Conservation (phyloP, 2,329 filamentous ascomycete species). For the Alternaria metachromatica region DNA sequence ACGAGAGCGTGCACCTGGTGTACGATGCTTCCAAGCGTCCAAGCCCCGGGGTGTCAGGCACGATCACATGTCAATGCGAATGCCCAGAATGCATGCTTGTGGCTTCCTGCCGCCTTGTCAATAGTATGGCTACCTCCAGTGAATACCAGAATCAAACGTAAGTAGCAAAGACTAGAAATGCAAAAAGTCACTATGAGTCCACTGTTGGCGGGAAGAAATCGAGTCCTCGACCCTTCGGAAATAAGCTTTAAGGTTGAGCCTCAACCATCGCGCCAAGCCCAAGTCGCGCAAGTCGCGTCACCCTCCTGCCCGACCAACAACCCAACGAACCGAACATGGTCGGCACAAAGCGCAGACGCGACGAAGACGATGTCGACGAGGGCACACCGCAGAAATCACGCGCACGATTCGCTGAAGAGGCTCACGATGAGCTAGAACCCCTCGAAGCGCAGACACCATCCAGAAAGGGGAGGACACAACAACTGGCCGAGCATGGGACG, state of each 20-base stretch:
- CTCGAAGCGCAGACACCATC: slow-evolving; percentile 42
- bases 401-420: slow-evolving; percentile 18
- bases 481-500: slow-evolving; percentile 34
- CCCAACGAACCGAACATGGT: slow-evolving; percentile 30
- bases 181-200: not conserved
- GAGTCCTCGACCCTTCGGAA: not conserved
- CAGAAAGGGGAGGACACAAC: slow-evolving; percentile 29
- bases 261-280: slow-evolving; percentile 14
- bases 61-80: not conserved
- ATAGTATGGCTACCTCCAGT: not conserved
- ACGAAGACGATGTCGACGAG: slow-evolving; percentile 28
- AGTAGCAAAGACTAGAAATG: not conserved
- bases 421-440: slow-evolving; percentile 26
- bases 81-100: not conserved
- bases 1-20: not conserved
- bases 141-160: not conserved
- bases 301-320: slow-evolving; percentile 10
- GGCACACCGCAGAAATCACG: slow-evolving; percentile 38
- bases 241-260: not conserved
- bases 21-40: not conserved
- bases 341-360: slow-evolving; percentile 42
- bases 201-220: not conserved
- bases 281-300: slow-evolving; percentile 33
- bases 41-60: not conserved
- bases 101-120: not conserved